Evolutionary conservation across 345 rosid species (phyloP).

Genomic region (Nasturtium officinale): DNA sequence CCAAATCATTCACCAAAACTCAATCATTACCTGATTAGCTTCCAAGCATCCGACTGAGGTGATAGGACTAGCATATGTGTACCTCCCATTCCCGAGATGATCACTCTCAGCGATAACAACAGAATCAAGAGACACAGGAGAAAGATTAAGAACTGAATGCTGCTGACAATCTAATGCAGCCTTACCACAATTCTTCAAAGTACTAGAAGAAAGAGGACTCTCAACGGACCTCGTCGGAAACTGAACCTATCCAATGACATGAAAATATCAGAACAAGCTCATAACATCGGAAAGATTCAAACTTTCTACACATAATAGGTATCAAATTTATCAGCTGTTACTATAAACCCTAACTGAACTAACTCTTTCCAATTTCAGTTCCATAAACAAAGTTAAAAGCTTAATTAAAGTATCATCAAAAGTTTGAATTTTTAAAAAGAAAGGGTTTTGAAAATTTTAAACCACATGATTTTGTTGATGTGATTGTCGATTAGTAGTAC

Average conservation of each 20-base stretch:
- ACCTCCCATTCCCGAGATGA: slow-evolving; percentile 58
- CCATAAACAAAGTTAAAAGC: background rate
- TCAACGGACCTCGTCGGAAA: slow-evolving; percentile 61
- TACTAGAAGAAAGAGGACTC: slow-evolving; percentile 60
- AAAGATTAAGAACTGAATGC: slow-evolving; percentile 60
- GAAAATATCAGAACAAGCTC: slow-evolving; percentile 18
- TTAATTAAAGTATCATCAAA: background rate
- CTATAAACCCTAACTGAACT: background rate
- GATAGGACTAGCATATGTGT: slow-evolving; percentile 60
- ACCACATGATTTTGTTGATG: slow-evolving; percentile 71
- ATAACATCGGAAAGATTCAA: background rate
- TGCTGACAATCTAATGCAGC: slow-evolving; percentile 57
- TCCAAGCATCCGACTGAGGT: slow-evolving; percentile 83
- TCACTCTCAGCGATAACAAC: slow-evolving; percentile 79
- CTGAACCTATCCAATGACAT: slow-evolving; percentile 46
- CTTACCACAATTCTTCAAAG: slow-evolving; percentile 59
- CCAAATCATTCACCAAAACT: background rate
- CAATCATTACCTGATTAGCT: slow-evolving; percentile 63
- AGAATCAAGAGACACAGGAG: slow-evolving; percentile 85
- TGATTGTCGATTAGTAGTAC: slow-evolving; percentile 78
- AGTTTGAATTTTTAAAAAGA: slow-evolving; percentile 2
- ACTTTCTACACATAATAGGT: background rate
- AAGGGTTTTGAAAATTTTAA: slow-evolving; percentile 15
- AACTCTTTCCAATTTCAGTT: background rate
- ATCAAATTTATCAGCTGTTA: slow-evolving; percentile 14